phyloP scores from a whole-genome alignment of 768 basidiomycete species.

The Suillus luteus region DNA sequence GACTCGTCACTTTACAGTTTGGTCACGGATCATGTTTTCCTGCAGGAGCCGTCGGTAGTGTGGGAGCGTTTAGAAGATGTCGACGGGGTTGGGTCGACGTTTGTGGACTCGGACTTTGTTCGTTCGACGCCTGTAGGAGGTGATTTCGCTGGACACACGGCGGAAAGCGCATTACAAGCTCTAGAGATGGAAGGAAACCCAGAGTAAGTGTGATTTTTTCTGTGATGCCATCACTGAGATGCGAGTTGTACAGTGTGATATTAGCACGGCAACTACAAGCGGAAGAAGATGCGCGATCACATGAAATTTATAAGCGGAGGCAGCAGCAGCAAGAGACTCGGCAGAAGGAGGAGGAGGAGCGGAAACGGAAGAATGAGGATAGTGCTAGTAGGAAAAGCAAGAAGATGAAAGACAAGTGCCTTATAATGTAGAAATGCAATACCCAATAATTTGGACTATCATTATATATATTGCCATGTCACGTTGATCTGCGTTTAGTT shows the following conservation, averaged over 20 bases:
- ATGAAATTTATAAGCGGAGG: conserved; percentile 36
- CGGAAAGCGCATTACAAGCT: conserved; percentile 57
- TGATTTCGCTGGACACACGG: conserved; percentile 75
- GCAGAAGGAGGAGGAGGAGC: conserved; percentile 21
- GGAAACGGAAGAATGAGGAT: conserved; percentile 28
- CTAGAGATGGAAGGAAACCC: conserved; percentile 51
- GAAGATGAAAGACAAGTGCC: conserved; percentile 50
- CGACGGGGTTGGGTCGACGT: conserved; percentile 75
- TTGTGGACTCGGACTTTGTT: conserved; percentile 74
- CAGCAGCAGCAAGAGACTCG: conserved; percentile 28
- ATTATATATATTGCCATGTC: conserved; percentile 1
- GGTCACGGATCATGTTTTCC: conserved; percentile 83
- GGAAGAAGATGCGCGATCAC: conserved; percentile 68
- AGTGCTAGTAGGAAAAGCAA: conserved; percentile 36
- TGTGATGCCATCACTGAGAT: conserved; percentile 3
- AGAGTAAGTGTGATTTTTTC: conserved; percentile 50
- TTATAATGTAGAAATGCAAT: conserved; percentile 50
- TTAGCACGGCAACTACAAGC: conserved; percentile 79
- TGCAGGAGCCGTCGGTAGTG: conserved; percentile 74
- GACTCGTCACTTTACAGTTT: conserved; percentile 70
- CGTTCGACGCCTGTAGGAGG: conserved; percentile 71
- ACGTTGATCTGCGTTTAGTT: background rate
- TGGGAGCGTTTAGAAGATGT: conserved; percentile 93
- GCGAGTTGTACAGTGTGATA: conserved; percentile 45
- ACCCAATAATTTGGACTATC: conserved; percentile 1